These are phyloP conservation scores for Apiospora arundinis DNA, from an alignment of 2,329 filamentous ascomycete genomes.

Conservation along the genomic window DNA sequence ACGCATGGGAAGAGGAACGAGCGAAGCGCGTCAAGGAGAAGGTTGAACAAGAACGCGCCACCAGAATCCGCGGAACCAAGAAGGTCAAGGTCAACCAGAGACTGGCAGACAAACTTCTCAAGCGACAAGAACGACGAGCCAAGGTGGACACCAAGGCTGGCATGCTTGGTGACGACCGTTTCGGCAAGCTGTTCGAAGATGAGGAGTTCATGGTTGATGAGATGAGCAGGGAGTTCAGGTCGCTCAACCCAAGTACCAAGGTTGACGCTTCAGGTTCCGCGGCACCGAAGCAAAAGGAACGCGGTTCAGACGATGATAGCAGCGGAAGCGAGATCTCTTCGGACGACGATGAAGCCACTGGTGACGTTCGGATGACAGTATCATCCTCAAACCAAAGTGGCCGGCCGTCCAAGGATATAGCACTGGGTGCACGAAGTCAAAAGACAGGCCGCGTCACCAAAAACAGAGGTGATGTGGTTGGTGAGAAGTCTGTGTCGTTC, in stretches of 20 bases:
- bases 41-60: slow-evolving; percentile 96
- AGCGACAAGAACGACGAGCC: slow-evolving; percentile 66
- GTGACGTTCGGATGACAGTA: slow-evolving; percentile 67
- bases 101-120: slow-evolving; percentile 75
- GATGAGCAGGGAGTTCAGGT: slow-evolving; percentile 81
- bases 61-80: slow-evolving; percentile 90
- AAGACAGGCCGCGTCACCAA: slow-evolving; percentile 56
- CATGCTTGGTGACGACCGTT: slow-evolving; percentile 84
- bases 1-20: slow-evolving; percentile 90
- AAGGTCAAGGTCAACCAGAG: slow-evolving; percentile 97
- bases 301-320: slow-evolving; percentile 39
- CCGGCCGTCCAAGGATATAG: slow-evolving; percentile 60
- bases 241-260: slow-evolving; percentile 86
- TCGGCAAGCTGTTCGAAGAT: slow-evolving; percentile 88
- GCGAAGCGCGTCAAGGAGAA: slow-evolving; percentile 92
- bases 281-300: slow-evolving; percentile 24
- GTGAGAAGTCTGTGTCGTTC: slow-evolving; percentile 76
- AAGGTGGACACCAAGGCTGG: slow-evolving; percentile 65
- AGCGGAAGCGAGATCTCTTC: slow-evolving; percentile 44
- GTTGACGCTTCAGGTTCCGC: slow-evolving; percentile 39
- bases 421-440: slow-evolving; percentile 62
- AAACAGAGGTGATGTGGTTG: slow-evolving; percentile 57
- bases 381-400: slow-evolving; percentile 70
- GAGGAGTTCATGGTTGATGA: slow-evolving; percentile 94
- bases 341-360: slow-evolving; percentile 45